Conservation (phyloP, 805 yeast genomes). For the Metschnikowia henanensis region DNA sequence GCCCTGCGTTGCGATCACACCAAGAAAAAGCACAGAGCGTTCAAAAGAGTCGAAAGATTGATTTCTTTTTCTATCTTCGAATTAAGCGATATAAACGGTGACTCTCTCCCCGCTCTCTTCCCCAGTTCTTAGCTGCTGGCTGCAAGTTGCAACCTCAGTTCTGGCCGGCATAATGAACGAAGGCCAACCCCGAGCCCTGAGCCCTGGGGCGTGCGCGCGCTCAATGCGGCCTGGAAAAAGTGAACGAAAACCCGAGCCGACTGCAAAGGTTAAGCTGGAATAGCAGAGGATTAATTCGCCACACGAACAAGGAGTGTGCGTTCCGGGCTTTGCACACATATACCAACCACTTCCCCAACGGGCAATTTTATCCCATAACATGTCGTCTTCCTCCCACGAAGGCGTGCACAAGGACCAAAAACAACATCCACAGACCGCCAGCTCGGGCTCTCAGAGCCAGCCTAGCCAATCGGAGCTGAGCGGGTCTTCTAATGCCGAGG, state of each 20-base stretch:
- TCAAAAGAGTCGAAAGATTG: too few species aligned
- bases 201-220: constrained; percentile 4
- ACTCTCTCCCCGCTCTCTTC: neutral
- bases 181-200: neutral
- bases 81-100: too few species aligned
- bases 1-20: too few species aligned
- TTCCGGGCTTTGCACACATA: too few species aligned
- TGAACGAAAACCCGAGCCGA: constrained; percentile 6
- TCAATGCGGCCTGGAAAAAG: constrained; percentile 7
- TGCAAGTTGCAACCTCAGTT: too few species aligned
- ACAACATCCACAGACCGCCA: neutral
- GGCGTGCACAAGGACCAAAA: constrained; percentile 4
- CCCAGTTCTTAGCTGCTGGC: neutral
- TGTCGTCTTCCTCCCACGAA: constrained; percentile 4
- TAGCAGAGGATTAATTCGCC: neutral
- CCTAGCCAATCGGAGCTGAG: constrained; percentile 7
- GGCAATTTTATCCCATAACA: too few species aligned
- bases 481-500: constrained; percentile 41
- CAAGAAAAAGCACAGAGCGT: too few species aligned
- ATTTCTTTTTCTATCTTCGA: too few species aligned
- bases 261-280: neutral
- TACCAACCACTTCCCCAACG: too few species aligned
- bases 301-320: neutral
- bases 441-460: neutral
- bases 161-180: constrained; percentile 10